Evolutionary conservation across 164 flowering plant species (phyloP), one percentile per base, ranked within the genome.

Genomic region (Chimonanthus salicifolius): DNA sequence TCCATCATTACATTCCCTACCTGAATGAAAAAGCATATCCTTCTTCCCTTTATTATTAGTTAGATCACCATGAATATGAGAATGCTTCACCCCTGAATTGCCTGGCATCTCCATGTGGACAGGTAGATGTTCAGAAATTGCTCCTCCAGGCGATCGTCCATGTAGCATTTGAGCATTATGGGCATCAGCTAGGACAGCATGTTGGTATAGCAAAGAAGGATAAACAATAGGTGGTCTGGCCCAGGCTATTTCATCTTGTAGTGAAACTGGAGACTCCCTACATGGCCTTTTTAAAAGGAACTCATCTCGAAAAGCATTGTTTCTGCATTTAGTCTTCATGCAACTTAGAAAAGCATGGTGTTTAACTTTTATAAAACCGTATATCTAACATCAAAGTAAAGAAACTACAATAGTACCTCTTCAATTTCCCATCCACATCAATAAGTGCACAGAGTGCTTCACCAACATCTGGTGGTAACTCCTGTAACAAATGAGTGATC

Each of bases 401-500:
- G 58, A 72, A 20, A 63, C 20, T 21, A 44, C 15, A 49, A 43
- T 50, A 44, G 72, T 82, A 90, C 97, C 90, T 88, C 71, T 76
- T 78, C 75, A 79, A 75, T 43, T 67, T 76, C 60, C 72, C 84
- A 79, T 84, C 85, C 44, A 75, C 72, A 78, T 81, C 83, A 82
- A 93, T 87, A 54, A 93, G 97, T 73, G 81, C 84, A 84, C 97
- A 90, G 66, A 93, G 91, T 74, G 97, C 97, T 80, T 89, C 87
- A 66, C 95, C 98, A 74, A 90, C 81, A 70, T 91, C 94, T 79
- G 79, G 83, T 64, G 98, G 80, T 76, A 93, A 83, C 82, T 93
- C 98, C 98, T 93, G 82, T 58, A 79, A 77, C 50, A 45, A 65
- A 75, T 13, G 82, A 63, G 6, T 54, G 47, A 68, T 74, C 67